Percentiles rank a stretch among this genome's conserved stretches.
These are phyloP conservation scores for Debaryomycetaceae sp. DNA, from an alignment of 1,139 yeast genomes.

Conservation along the genomic window DNA sequence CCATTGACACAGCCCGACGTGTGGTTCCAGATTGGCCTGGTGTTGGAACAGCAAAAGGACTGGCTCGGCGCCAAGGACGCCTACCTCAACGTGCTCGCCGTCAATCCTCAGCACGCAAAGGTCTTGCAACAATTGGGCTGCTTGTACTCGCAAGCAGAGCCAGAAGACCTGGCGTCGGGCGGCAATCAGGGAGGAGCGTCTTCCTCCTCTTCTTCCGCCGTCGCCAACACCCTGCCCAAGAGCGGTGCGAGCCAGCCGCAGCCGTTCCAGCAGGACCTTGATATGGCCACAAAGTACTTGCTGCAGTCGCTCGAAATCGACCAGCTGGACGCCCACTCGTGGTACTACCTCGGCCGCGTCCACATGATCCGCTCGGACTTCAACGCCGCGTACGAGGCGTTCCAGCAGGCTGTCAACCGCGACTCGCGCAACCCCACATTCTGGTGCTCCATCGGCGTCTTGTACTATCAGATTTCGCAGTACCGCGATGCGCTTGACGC, in stretches of 20 bases:
- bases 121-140: slow-evolving; percentile 95
- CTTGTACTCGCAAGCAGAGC: slow-evolving; percentile 74
- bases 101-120: slow-evolving; percentile 89
- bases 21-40: slow-evolving; percentile 97
- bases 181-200: slow-evolving; percentile 1
- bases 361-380: slow-evolving; percentile 95
- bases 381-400: slow-evolving; percentile 93
- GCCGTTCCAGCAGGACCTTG: slow-evolving; percentile 55
- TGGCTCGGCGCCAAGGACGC: slow-evolving; percentile 91
- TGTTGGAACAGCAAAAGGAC: slow-evolving; percentile 87
- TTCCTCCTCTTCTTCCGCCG: neutral
- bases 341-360: slow-evolving; percentile 94
- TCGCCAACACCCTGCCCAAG: neutral
- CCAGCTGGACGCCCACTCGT: slow-evolving; percentile 84
- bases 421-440: slow-evolving; percentile 95
- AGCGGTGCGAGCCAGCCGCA: slow-evolving; percentile 9
- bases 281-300: slow-evolving; percentile 69
- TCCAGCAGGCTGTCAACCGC: slow-evolving; percentile 96
- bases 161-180: slow-evolving; percentile 11
- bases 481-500: slow-evolving; percentile 96
- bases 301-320: slow-evolving; percentile 85
- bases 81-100: slow-evolving; percentile 81
- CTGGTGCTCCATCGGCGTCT: slow-evolving; percentile 98
- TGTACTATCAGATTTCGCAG: slow-evolving; percentile 91
- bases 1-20: slow-evolving; percentile 95